Conservation (phyloP, 169 alveolate genomes). For the Plasmodium knowlesi region DNA sequence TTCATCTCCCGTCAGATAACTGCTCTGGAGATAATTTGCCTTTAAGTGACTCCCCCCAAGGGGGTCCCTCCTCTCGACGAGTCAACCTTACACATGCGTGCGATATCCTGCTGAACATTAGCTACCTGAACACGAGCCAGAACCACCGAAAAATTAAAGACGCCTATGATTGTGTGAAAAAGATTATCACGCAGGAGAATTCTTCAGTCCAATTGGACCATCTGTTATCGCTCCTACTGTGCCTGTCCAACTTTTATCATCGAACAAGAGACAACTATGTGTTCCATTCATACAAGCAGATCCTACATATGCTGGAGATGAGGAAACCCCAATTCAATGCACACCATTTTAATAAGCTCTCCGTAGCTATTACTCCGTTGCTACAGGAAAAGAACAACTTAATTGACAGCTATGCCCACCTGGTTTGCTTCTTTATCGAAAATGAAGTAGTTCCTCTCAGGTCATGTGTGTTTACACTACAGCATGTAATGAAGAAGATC, state of each 20-base stretch:
- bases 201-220: neutral
- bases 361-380: constrained; percentile 36
- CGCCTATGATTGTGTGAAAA: constrained; percentile 46
- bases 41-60: neutral
- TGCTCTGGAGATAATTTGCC: neutral
- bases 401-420: neutral
- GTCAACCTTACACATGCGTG: neutral
- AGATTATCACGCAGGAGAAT: neutral
- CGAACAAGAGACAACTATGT: constrained; percentile 57
- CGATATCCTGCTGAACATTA: constrained; percentile 50
- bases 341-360: constrained; percentile 37
- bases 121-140: constrained; percentile 41
- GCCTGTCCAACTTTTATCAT: constrained; percentile 35
- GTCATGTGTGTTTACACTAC: constrained; percentile 62
- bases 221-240: constrained; percentile 18
- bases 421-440: constrained; percentile 24
- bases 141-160: constrained; percentile 47
- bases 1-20: neutral
- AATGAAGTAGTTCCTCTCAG: constrained; percentile 57
- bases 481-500: constrained; percentile 40
- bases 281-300: constrained; percentile 30
- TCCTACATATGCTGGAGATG: constrained; percentile 7
- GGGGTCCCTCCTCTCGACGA: neutral
- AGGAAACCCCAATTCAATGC: constrained; percentile 20
- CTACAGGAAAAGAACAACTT: constrained; percentile 50